Percentiles rank a stretch among this genome's conserved stretches.
Evolutionary conservation across 1,139 yeast genomes (phyloP).

Genomic region (Nakaseomyces delphensis): DNA sequence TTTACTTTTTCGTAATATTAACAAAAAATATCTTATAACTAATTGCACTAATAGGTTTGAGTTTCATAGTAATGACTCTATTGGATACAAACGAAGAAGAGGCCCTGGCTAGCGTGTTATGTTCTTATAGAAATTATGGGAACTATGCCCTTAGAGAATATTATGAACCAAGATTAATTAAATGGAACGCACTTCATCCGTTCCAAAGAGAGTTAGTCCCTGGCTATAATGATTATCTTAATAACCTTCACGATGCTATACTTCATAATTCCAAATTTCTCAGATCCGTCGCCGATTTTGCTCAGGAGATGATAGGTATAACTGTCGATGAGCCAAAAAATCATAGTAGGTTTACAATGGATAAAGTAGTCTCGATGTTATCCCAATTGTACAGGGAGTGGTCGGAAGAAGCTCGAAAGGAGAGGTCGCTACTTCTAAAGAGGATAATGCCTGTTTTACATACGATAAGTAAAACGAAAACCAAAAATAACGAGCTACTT

Average conservation of each 20-base stretch:
- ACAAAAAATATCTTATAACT: too few species aligned
- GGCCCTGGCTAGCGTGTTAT: slow-evolving; percentile 7
- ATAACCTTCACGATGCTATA: slow-evolving; percentile 40
- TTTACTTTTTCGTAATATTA: too few species aligned
- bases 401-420: slow-evolving; percentile 53
- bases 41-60: too few species aligned
- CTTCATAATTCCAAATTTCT: slow-evolving; percentile 43
- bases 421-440: slow-evolving; percentile 42
- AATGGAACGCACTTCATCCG: slow-evolving; percentile 33
- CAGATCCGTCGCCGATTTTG: slow-evolving; percentile 38
- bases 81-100: slow-evolving; percentile 6
- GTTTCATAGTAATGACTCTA: too few species aligned
- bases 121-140: slow-evolving; percentile 26
- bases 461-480: slow-evolving; percentile 28
- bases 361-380: slow-evolving; percentile 54
- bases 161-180: slow-evolving; percentile 30
- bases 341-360: slow-evolving; percentile 45
- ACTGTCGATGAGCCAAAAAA: slow-evolving; percentile 37
- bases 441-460: slow-evolving; percentile 40
- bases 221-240: slow-evolving; percentile 45
- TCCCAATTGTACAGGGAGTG: slow-evolving; percentile 69
- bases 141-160: slow-evolving; percentile 30
- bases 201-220: slow-evolving; percentile 41
- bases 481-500: slow-evolving; percentile 18
- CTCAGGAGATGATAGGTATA: slow-evolving; percentile 51